Evolutionary conservation across 345 rosid species (phyloP).

Genomic region (Bruguiera sexangula): DNA sequence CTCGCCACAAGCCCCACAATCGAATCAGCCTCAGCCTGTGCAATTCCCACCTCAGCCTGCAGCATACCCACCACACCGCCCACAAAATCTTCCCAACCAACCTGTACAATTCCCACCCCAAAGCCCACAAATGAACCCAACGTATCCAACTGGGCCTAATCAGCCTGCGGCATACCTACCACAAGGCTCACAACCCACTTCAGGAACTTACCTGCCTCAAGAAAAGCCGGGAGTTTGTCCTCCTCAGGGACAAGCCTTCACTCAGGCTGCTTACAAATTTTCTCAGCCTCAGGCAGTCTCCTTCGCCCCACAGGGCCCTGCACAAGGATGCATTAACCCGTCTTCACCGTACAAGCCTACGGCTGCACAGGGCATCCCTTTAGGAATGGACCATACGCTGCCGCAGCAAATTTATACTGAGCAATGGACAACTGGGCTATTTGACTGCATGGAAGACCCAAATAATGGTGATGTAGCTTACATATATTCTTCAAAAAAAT

Average conservation of each 20-base stretch:
- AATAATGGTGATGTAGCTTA: constrained; percentile 38
- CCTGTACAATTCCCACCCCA: constrained; percentile 1
- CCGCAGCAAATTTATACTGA: constrained; percentile 6
- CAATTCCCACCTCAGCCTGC: constrained; percentile 10
- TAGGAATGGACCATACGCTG: constrained; percentile 20
- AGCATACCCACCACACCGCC: background rate
- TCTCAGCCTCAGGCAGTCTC: constrained; percentile 3
- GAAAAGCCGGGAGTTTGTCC: too few species aligned
- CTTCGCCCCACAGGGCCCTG: background rate
- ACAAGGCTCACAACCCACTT: background rate
- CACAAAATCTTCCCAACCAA: background rate
- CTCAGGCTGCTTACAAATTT: constrained; percentile 11
- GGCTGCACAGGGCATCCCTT: background rate
- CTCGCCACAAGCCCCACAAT: background rate
- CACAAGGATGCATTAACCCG: background rate
- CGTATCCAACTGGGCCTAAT: background rate
- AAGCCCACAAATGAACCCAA: background rate
- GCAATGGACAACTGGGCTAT: constrained; percentile 53
- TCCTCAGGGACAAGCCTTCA: background rate
- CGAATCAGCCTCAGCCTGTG: background rate
- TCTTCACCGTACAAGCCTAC: background rate
- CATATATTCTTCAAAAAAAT: too few species aligned
- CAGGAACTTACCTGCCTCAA: constrained; percentile 4
- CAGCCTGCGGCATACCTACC: background rate
- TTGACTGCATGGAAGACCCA: constrained; percentile 68